Base-by-base conservation (phyloP, 192 early-diverging fungal genomes). In the Backusella circina region DNA sequence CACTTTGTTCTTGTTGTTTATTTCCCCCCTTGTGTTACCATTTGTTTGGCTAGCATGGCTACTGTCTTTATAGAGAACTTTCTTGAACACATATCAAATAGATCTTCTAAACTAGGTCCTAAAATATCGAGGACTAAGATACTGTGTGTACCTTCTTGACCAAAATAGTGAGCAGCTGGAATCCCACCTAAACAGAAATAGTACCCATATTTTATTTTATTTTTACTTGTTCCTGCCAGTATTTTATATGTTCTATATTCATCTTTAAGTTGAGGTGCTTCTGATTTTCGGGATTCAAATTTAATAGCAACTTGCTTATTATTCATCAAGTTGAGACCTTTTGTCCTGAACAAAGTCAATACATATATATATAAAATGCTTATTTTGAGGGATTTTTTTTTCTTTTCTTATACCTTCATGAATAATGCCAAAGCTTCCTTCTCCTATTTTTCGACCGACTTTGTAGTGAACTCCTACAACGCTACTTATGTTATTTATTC, bases 381-480 rank as follows among this genome's bases (percentile, higher is more conserved):
- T 18, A 21, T 64, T 30, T 30, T 1, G 64, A 30, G 23, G 28
- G 3, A 16, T 47, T 41, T 47, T 47, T 47, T n/a, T 47, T 47
- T n/a, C 38, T 39, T 15, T 65, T 65, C 1, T n/a, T 67, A 67
- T 83, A 95, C 97, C 97, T 91, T 99, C 96, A 82, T 97, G 97
- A 75, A 99, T 97, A 84, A 97, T 92, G 64, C 97, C 97, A 90
- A 99, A 99, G 77, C 92, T 94, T 35, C 97, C 97, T 83, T 98
- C 96, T 35, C 96, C 97, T 85, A 99, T 95, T 84, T 95, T 95
- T 83, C 92, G 93, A 51, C 95, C 96, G 32, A 98, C 95, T 79
- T 91, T 93, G 83, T 93, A 99, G 80, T 98, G 96, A 36, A 96
- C 94, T 30, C 97, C 97, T 18, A 99, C 97, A 67, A 98, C 88